Evolutionary conservation across 495 filamentous ascomycete genomes (phyloP).

Genomic region (Aspergillus campestris): DNA sequence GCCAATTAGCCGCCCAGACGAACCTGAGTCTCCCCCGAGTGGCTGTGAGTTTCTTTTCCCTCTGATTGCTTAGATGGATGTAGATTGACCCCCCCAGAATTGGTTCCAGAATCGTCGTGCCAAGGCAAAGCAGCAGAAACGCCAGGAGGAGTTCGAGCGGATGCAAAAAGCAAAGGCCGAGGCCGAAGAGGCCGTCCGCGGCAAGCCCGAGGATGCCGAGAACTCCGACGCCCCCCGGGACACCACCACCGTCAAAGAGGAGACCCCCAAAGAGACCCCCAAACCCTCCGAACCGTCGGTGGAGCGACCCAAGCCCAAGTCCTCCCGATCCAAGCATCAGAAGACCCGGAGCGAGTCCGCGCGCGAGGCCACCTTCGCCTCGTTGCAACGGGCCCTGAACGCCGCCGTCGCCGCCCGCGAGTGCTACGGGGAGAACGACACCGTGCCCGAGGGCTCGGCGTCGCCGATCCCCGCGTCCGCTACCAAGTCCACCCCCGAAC

Average conservation of each 20-base stretch:
- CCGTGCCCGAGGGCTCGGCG: slow-evolving; percentile 14
- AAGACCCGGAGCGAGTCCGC: slow-evolving; percentile 36
- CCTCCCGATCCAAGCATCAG: slow-evolving; percentile 25
- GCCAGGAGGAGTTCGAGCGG: slow-evolving; percentile 56
- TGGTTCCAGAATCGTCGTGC: slow-evolving; percentile 89
- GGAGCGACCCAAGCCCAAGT: slow-evolving; percentile 15
- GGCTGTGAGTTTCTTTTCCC: slow-evolving; percentile 48
- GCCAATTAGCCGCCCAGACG: slow-evolving; percentile 61
- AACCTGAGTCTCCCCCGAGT: slow-evolving; percentile 67
- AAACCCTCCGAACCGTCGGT: slow-evolving; percentile 20
- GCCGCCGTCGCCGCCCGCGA: slow-evolving; percentile 35
- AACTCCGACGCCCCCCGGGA: slow-evolving; percentile 18
- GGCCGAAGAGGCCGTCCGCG: slow-evolving; percentile 32
- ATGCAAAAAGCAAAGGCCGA: slow-evolving; percentile 48
- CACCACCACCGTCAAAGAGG: slow-evolving; percentile 17
- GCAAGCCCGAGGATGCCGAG: slow-evolving; percentile 24
- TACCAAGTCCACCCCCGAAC: too few species aligned
- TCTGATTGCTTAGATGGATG: neutral
- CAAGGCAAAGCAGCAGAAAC: slow-evolving; percentile 70
- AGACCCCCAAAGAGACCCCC: slow-evolving; percentile 23
- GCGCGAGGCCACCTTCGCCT: slow-evolving; percentile 38
- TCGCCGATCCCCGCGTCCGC: slow-evolving; percentile 28
- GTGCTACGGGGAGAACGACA: slow-evolving; percentile 19
- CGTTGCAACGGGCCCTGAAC: slow-evolving; percentile 37
- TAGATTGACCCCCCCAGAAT: slow-evolving; percentile 47